These are phyloP conservation scores for Bipolaris sorokiniana DNA, from an alignment of 2,329 filamentous ascomycete species.

Conservation along the genomic window DNA sequence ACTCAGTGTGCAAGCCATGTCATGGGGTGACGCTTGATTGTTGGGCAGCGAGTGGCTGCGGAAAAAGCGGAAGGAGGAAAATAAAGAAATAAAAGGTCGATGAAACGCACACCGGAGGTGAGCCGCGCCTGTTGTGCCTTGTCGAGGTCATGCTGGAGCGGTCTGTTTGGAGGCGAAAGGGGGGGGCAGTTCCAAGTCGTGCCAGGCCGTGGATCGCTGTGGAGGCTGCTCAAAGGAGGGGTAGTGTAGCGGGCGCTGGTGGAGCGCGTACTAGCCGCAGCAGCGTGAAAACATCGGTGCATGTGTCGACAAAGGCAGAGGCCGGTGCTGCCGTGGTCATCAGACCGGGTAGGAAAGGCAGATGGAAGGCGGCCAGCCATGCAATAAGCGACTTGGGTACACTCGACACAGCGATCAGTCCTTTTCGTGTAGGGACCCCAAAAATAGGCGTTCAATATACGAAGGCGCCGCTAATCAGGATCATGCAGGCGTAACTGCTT, in stretches of 20 bases:
- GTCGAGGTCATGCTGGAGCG: conserved; percentile 23
- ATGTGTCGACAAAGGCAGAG: conserved; percentile 8
- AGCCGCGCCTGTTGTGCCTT: conserved; percentile 20
- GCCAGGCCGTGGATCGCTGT: conserved; percentile 19
- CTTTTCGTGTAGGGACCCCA: conserved; percentile 23
- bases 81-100: conserved; percentile 13
- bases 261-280: conserved; percentile 19
- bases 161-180: conserved; percentile 18
- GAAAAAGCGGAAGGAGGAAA: conserved; percentile 23
- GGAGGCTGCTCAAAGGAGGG: conserved; percentile 22
- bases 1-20: conserved; percentile 18
- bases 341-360: conserved; percentile 18
- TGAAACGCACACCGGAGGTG: conserved; percentile 25
- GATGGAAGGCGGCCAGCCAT: conserved; percentile 26
- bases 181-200: conserved; percentile 18
- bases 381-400: conserved; percentile 23
- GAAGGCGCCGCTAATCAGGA: conserved; percentile 15
- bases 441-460: conserved; percentile 31
- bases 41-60: conserved; percentile 25
- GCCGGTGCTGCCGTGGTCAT: conserved; percentile 22
- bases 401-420: conserved; percentile 26
- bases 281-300: conserved; percentile 16
- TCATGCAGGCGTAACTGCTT: conserved; percentile 27
- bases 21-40: conserved; percentile 18
- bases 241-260: conserved; percentile 21